phyloP scores from a whole-genome alignment of 192 early-diverging fungal genomes.

The Coemansia interrupta region DNA sequence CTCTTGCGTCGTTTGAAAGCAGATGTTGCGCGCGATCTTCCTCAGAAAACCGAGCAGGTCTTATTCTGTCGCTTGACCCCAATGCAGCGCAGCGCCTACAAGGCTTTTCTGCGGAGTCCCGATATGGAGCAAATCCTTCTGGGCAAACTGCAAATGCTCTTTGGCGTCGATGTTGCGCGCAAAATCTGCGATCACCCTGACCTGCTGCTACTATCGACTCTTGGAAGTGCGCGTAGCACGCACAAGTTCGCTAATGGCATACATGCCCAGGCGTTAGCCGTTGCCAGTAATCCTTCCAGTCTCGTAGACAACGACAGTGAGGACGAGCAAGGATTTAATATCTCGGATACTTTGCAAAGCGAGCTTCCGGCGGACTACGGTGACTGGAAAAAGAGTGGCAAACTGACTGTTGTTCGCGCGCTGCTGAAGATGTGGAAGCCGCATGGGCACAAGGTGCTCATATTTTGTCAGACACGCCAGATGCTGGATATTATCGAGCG shows the following conservation, averaged over 20 bases:
- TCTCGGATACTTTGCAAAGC: not conserved
- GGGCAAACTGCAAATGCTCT: conserved; percentile 78
- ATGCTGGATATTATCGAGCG: conserved; percentile 93
- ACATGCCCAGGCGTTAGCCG: not conserved
- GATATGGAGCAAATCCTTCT: conserved; percentile 75
- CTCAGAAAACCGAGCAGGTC: conserved; percentile 88
- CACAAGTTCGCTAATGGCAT: conserved; percentile 8
- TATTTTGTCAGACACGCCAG: conserved; percentile 92
- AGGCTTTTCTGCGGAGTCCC: conserved; percentile 64
- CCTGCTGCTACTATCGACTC: conserved; percentile 42
- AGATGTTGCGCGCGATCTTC: conserved; percentile 87
- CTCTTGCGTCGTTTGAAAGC: conserved; percentile 86
- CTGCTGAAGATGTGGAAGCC: conserved; percentile 83
- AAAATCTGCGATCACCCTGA: conserved; percentile 99
- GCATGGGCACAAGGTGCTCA: conserved; percentile 77
- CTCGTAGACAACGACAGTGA: conserved; percentile 12
- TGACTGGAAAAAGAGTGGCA: conserved; percentile 63
- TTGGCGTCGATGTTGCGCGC: conserved; percentile 85
- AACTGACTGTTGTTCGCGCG: conserved; percentile 83
- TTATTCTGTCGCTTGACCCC: conserved; percentile 85
- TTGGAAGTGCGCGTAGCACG: conserved; percentile 17
- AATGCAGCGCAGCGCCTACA: conserved; percentile 69
- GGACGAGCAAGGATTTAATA: conserved; percentile 2
- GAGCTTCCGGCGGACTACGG: conserved; percentile 41
- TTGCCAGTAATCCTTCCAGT: not conserved